phyloP scores from a whole-genome alignment of 1,284 basidiomycete species.

The Cutaneotrichosporon dermatis region DNA sequence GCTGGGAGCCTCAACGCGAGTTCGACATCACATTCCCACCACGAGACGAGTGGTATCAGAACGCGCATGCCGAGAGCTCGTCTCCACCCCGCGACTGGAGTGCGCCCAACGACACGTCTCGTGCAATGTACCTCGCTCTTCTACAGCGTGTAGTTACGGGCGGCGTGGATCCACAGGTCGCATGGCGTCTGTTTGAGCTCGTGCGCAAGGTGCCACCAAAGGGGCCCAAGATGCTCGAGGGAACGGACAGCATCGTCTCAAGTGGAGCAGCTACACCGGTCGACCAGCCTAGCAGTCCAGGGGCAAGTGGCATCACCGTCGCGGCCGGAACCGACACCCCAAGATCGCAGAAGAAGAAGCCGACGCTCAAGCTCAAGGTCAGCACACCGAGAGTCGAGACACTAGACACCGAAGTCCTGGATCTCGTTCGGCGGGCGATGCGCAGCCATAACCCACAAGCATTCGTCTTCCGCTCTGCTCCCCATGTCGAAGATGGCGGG shows the following conservation, averaged over 20 bases:
- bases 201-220: slow-evolving; percentile 28
- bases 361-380: slow-evolving; percentile 6
- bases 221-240: slow-evolving; percentile 1
- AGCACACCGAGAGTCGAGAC: slow-evolving; percentile 9
- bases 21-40: slow-evolving; percentile 39
- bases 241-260: neutral
- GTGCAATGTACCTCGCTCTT: slow-evolving; percentile 33
- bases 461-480: slow-evolving; percentile 36
- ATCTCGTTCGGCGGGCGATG: slow-evolving; percentile 40
- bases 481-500: slow-evolving; percentile 28
- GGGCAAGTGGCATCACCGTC: neutral
- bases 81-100: slow-evolving; percentile 20
- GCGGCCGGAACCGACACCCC: neutral
- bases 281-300: neutral
- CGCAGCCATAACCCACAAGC: slow-evolving; percentile 37
- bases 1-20: slow-evolving; percentile 23
- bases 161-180: slow-evolving; percentile 31
- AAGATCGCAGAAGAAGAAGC: neutral
- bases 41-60: slow-evolving; percentile 31
- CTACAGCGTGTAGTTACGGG: slow-evolving; percentile 35
- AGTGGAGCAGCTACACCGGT: neutral
- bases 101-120: slow-evolving; percentile 18
- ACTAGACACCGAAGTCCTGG: slow-evolving; percentile 40
- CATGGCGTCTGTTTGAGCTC: slow-evolving; percentile 41
- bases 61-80: slow-evolving; percentile 16